These are phyloP conservation scores for Metrosideros polymorpha DNA, from an alignment of 441 rosid genomes.

Conservation along the genomic window DNA sequence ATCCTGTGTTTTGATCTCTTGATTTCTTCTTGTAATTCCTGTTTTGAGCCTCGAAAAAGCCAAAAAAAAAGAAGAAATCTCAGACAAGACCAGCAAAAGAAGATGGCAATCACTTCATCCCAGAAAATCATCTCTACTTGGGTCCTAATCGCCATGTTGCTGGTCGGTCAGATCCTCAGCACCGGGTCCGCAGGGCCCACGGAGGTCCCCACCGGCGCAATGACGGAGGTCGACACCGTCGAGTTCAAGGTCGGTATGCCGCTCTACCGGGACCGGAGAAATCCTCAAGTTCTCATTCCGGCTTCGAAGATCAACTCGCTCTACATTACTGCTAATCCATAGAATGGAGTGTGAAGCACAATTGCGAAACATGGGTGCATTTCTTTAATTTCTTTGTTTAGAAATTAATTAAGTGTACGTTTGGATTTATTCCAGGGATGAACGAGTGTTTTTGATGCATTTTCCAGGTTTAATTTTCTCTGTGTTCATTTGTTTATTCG, in stretches of 20 bases:
- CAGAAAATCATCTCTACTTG: not conserved
- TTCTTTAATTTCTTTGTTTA: not conserved
- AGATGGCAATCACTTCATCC: not conserved
- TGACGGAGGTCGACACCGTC: not conserved
- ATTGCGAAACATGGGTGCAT: not conserved
- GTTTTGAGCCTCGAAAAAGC: not conserved
- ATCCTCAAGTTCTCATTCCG: not conserved
- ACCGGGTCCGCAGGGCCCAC: not conserved
- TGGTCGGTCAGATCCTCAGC: not conserved
- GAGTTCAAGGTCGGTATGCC: constrained; percentile 5
- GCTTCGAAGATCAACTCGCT: not conserved
- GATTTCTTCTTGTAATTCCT: not conserved
- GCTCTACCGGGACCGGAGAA: not conserved
- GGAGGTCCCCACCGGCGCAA: not conserved
- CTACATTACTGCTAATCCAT: not conserved
- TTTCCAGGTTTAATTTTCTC: not conserved
- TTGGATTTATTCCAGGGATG: not conserved
- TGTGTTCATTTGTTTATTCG: not conserved
- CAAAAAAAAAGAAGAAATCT: too few species aligned
- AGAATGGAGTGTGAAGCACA: not conserved
- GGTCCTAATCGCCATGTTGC: not conserved
- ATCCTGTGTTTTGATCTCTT: not conserved
- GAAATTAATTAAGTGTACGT: not conserved
- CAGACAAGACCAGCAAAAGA: not conserved
- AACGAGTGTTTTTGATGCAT: not conserved